phyloP scores from a whole-genome alignment of 371 early-diverging fungal genomes.

The Syncephalastrum contaminatum region DNA sequence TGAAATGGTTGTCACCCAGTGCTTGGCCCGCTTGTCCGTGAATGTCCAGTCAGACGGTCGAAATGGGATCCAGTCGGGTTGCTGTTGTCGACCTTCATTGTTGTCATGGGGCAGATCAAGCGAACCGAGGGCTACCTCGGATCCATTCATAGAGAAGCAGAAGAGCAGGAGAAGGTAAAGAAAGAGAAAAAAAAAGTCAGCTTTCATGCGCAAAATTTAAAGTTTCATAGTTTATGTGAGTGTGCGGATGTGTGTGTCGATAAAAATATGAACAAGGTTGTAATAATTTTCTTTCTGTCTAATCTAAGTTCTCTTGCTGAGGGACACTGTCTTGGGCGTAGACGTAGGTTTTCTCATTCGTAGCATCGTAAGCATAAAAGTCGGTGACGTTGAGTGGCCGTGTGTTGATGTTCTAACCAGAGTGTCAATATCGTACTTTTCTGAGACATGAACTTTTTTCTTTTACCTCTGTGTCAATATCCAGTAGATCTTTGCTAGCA shows the following conservation, averaged over 20 bases:
- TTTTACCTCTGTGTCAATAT: constrained; percentile 30
- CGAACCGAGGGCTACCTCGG: too few species aligned
- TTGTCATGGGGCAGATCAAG: too few species aligned
- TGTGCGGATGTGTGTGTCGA: too few species aligned
- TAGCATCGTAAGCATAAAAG: constrained; percentile 54
- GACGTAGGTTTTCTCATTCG: constrained; percentile 35
- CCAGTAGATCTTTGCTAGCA: constrained; percentile 33
- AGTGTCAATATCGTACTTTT: neutral
- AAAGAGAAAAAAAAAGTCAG: too few species aligned
- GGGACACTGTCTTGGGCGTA: constrained; percentile 10
- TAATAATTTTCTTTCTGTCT: neutral
- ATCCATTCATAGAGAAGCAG: too few species aligned
- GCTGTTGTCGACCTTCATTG: neutral
- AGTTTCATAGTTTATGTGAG: too few species aligned
- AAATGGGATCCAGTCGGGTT: constrained; percentile 1
- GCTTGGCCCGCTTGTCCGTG: neutral
- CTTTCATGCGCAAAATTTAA: constrained; percentile 3
- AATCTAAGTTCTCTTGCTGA: constrained; percentile 22
- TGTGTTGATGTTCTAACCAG: constrained; percentile 46
- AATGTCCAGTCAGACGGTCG: neutral
- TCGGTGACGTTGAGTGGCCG: constrained; percentile 62
- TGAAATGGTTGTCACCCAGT: neutral
- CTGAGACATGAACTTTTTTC: neutral
- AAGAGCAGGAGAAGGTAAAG: too few species aligned
- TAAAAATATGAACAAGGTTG: too few species aligned